Evolutionary conservation across 257 asterid genomes (phyloP), one percentile per base, ranked within the genome.

Genomic region (Rubia yunnanensis): DNA sequence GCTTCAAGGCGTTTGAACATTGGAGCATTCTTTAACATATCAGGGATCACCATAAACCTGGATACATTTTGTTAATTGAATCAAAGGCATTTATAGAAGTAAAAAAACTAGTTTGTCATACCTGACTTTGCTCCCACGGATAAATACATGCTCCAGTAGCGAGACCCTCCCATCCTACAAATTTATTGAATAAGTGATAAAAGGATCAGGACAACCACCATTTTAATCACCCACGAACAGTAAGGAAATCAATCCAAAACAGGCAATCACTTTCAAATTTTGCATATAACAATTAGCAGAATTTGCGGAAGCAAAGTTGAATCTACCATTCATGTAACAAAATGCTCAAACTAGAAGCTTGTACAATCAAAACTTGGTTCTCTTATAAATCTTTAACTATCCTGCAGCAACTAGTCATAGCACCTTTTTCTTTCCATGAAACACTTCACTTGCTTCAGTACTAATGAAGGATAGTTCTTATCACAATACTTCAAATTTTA

Each of bases 71-170:
- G 5, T 36, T 39, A 26, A 38, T 24, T 5, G 17, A 35, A 27
- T 44, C 28, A 70, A 26, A 35, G 32, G 49, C 53, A 62, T 22
- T 56, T 63, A 28, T 31, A 67, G 31, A 64, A 54, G 5, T 9
- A 48, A 14, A 5, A 18, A 13, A 32, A 72, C 11, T 2, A 39
- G 15, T 48, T 3, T 39, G 62, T 39, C 63, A 48, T 36, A 89
- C 97, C 97, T 86, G 80, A 94, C 97, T 88, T 94, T 94, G 88
- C 97, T 87, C 67, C 99, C 99, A 58, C 99, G 85, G 52, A 94
- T 86, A 77, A 94, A 94, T 69, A 94, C 99, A 67, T 94, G 99
- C 79, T 94, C 99, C 13, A 94, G 94, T 73, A 83, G 95, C 1
- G 96, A 88, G 66, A 88, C 86, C 75, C 84, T 94, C 20, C 99